Evolutionary conservation across 345 rosid genomes (phyloP).

Genomic region (Euphorbia lathyris): DNA sequence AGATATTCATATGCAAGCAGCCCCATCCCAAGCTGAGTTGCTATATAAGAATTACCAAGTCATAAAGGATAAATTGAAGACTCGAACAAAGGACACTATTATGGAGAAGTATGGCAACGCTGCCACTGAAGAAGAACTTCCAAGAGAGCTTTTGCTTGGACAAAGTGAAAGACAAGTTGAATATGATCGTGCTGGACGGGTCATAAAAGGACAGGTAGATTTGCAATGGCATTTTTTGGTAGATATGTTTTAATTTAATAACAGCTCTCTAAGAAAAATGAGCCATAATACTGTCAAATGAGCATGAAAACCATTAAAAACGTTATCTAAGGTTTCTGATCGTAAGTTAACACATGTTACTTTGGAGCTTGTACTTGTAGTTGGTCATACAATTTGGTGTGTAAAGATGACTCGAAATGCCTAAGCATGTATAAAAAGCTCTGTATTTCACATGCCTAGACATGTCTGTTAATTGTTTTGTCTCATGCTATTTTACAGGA

Average conservation of each 20-base stretch:
- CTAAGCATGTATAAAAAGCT: not conserved
- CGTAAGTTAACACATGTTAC: too few relatives aligned
- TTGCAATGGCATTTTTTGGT: not conserved
- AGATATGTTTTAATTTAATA: not conserved
- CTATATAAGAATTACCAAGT: conserved; percentile 43
- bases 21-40: conserved; percentile 74
- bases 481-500: conserved; percentile 32
- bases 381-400: too few relatives aligned
- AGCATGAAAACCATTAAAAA: too few relatives aligned
- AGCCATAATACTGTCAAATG: too few relatives aligned
- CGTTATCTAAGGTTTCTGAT: too few relatives aligned
- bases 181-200: conserved; percentile 62
- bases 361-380: too few relatives aligned
- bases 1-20: conserved; percentile 72
- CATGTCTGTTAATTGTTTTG: not conserved
- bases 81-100: conserved; percentile 47
- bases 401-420: not conserved
- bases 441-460: not conserved
- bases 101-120: conserved; percentile 66
- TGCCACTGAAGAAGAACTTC: conserved; percentile 58
- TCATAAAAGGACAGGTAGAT: conserved; percentile 60
- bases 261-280: too few relatives aligned
- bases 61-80: conserved; percentile 51
- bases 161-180: conserved; percentile 71
- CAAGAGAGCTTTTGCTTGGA: conserved; percentile 59